A percentile compares a stretch with the other conserved stretches of the same genome.
These are phyloP conservation scores for Striga asiatica DNA, from an alignment of 257 asterid species.

Conservation along the genomic window DNA sequence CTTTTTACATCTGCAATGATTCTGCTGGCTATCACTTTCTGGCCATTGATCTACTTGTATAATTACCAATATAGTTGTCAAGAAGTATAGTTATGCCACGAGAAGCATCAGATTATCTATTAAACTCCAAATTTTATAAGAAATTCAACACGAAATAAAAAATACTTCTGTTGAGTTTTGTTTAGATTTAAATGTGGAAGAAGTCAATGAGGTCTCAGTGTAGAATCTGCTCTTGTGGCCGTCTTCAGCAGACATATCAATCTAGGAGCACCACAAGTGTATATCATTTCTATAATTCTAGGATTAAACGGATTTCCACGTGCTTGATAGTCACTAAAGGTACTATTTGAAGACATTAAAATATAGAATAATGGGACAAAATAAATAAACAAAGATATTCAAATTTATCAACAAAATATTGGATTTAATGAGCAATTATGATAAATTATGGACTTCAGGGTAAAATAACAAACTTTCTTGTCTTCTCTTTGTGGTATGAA, in stretches of 20 bases:
- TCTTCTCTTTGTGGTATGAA: conserved; percentile 1
- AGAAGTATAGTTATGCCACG: background rate
- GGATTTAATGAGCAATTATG: background rate
- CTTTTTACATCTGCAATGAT: conserved; percentile 7
- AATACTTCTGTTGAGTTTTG: background rate
- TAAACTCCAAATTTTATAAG: conserved; percentile 2
- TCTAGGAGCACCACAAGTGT: background rate
- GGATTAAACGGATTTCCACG: conserved; percentile 8
- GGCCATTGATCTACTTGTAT: background rate
- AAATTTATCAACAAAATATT: background rate
- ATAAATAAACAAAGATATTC: background rate
- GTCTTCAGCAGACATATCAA: background rate
- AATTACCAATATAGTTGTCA: background rate
- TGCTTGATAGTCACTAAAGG: background rate
- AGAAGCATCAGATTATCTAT: background rate
- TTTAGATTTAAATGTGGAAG: conserved; percentile 4
- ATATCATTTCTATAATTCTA: background rate
- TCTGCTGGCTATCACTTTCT: background rate
- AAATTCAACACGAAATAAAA: conserved; percentile 5
- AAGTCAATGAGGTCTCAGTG: conserved; percentile 1
- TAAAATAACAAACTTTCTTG: background rate
- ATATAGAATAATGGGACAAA: background rate
- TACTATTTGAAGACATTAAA: background rate
- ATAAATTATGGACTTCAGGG: conserved; percentile 4
- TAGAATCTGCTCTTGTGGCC: conserved; percentile 1